These are phyloP conservation scores for Corylus avellana DNA, from an alignment of 306 rosid species.

Conservation along the genomic window DNA sequence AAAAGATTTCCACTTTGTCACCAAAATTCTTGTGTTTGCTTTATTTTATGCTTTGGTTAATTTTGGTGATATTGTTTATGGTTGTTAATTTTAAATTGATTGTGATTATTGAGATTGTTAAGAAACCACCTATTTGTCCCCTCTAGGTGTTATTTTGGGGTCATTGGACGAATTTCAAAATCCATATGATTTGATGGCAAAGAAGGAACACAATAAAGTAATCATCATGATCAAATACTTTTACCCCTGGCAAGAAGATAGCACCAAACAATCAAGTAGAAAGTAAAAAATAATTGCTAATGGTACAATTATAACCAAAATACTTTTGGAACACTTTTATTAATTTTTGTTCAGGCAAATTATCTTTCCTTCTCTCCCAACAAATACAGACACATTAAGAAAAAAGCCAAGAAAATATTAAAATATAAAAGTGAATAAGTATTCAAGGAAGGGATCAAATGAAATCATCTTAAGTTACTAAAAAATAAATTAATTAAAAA, in stretches of 20 bases:
- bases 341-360: background rate
- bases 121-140: too few relatives aligned
- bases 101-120: too few relatives aligned
- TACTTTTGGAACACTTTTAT: background rate
- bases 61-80: too few relatives aligned
- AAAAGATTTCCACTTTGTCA: too few relatives aligned
- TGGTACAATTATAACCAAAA: background rate
- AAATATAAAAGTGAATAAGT: background rate
- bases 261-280: background rate
- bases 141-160: too few relatives aligned
- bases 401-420: background rate
- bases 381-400: background rate
- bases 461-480: conserved; percentile 6
- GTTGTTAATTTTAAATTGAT: too few relatives aligned
- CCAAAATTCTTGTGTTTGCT: too few relatives aligned
- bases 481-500: background rate
- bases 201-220: too few relatives aligned
- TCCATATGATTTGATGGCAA: too few relatives aligned
- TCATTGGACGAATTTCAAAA: too few relatives aligned
- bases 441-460: conserved; percentile 9
- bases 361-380: background rate
- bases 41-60: too few relatives aligned
- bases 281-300: background rate
- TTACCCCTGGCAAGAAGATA: background rate
- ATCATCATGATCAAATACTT: background rate